These are phyloP conservation scores for Leucoagaricus sp. DNA, from an alignment of 1,284 basidiomycete genomes.

Conservation along the genomic window DNA sequence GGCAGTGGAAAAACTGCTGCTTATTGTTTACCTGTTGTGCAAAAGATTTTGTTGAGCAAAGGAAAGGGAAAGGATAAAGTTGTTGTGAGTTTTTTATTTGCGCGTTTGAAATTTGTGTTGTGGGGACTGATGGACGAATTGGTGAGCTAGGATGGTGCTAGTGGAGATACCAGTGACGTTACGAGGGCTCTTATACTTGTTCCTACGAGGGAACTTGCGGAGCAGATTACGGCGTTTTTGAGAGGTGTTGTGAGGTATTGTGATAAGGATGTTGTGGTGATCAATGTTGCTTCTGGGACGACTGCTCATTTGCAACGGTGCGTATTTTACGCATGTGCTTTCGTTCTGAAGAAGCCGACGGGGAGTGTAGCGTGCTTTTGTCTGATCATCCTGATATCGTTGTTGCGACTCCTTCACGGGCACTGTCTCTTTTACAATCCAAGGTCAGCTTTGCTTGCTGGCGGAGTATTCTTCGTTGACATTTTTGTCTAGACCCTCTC, in stretches of 20 bases:
- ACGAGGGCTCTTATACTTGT: constrained; percentile 90
- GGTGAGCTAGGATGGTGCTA: constrained; percentile 1
- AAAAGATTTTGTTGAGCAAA: constrained; percentile 74
- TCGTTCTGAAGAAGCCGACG: background rate
- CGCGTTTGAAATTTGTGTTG: constrained; percentile 33
- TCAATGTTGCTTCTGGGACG: constrained; percentile 81
- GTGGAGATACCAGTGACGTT: constrained; percentile 43
- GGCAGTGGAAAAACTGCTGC: constrained; percentile 98
- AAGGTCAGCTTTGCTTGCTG: constrained; percentile 42
- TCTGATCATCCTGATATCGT: constrained; percentile 92
- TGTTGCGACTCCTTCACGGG: constrained; percentile 88
- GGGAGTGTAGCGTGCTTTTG: constrained; percentile 62
- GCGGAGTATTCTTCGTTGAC: background rate
- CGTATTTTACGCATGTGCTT: too few species aligned
- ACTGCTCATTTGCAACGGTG: constrained; percentile 80
- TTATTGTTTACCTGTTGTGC: constrained; percentile 89
- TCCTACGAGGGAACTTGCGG: constrained; percentile 91
- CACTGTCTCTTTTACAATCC: constrained; percentile 77
- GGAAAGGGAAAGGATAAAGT: constrained; percentile 14
- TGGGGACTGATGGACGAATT: background rate
- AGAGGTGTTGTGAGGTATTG: constrained; percentile 72
- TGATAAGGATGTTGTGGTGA: constrained; percentile 72
- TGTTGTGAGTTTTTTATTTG: constrained; percentile 5
- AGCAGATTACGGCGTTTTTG: constrained; percentile 84
- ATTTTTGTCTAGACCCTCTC: constrained; percentile 41